A percentile compares a stretch with the other conserved stretches of the same genome.
These are phyloP conservation scores for Boletus sp. DNA, from an alignment of 768 basidiomycete genomes.

Conservation along the genomic window DNA sequence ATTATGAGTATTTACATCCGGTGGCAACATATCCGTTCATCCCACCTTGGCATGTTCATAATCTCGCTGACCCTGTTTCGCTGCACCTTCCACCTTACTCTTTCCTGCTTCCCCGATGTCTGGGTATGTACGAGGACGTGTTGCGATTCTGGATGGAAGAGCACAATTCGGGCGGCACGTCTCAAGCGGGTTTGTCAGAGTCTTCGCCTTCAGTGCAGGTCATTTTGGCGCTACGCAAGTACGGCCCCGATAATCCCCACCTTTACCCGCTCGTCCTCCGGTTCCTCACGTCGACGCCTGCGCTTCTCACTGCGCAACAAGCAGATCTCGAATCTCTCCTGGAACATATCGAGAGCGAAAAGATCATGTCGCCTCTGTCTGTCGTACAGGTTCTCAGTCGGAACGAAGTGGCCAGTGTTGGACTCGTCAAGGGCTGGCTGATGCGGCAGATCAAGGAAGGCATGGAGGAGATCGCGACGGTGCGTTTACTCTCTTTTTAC, in stretches of 20 bases:
- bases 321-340: slow-evolving; percentile 70
- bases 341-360: slow-evolving; percentile 74
- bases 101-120: slow-evolving; percentile 31
- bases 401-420: slow-evolving; percentile 89
- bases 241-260: slow-evolving; percentile 69
- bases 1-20: neutral
- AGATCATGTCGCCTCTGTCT: slow-evolving; percentile 85
- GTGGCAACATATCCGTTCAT: neutral
- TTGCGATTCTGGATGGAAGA: slow-evolving; percentile 90
- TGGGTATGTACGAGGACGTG: slow-evolving; percentile 96
- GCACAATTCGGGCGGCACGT: slow-evolving; percentile 30
- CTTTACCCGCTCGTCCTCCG: slow-evolving; percentile 87
- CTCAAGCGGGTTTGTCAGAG: slow-evolving; percentile 27
- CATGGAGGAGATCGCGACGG: slow-evolving; percentile 75
- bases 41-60: slow-evolving; percentile 38
- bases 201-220: slow-evolving; percentile 46
- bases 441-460: slow-evolving; percentile 73
- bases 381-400: slow-evolving; percentile 86
- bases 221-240: slow-evolving; percentile 67
- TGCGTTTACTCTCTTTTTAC: slow-evolving; percentile 37
- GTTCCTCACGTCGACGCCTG: slow-evolving; percentile 83
- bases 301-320: slow-evolving; percentile 67
- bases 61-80: slow-evolving; percentile 31
- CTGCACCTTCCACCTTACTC: slow-evolving; percentile 26
- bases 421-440: slow-evolving; percentile 90